Evolutionary conservation across 495 filamentous ascomycete genomes (phyloP).

Genomic region (Aspergillus ostianus): DNA sequence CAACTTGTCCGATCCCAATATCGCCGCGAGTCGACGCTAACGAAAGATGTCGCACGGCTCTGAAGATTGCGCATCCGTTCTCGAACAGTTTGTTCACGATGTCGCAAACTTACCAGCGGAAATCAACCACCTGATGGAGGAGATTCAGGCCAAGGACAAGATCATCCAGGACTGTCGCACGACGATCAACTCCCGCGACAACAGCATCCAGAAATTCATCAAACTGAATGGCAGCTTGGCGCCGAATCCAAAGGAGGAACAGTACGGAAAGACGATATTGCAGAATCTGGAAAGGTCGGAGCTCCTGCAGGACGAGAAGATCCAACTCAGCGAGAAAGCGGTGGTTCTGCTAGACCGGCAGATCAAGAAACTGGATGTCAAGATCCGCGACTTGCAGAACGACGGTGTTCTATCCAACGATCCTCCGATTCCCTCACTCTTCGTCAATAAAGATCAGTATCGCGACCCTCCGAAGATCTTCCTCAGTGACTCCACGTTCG

Average conservation of each 20-base stretch:
- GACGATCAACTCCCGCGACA: conserved; percentile 74
- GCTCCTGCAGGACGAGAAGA: conserved; percentile 82
- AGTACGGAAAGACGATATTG: conserved; percentile 65
- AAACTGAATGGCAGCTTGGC: conserved; percentile 76
- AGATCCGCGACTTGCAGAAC: conserved; percentile 79
- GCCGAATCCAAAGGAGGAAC: conserved; percentile 83
- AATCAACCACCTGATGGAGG: conserved; percentile 88
- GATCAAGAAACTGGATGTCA: conserved; percentile 78
- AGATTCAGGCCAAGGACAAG: conserved; percentile 88
- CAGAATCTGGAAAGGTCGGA: conserved; percentile 70
- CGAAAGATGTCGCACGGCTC: conserved; percentile 37
- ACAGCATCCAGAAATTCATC: conserved; percentile 85
- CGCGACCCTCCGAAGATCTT: conserved; percentile 54
- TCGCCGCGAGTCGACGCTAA: background rate
- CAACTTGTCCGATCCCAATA: background rate
- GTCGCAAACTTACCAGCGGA: conserved; percentile 88
- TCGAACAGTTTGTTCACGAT: conserved; percentile 91
- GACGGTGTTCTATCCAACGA: conserved; percentile 76
- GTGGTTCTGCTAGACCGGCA: conserved; percentile 81
- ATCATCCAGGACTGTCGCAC: conserved; percentile 69
- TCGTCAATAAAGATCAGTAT: conserved; percentile 59
- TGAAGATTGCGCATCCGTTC: conserved; percentile 82
- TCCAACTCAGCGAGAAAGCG: conserved; percentile 74
- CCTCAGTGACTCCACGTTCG: conserved; percentile 42
- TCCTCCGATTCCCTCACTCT: conserved; percentile 74